A percentile compares a stretch with the other conserved stretches of the same genome.
Evolutionary conservation across 75 land plant species (phyloP).

Genomic region (Pinus albicaulis): DNA sequence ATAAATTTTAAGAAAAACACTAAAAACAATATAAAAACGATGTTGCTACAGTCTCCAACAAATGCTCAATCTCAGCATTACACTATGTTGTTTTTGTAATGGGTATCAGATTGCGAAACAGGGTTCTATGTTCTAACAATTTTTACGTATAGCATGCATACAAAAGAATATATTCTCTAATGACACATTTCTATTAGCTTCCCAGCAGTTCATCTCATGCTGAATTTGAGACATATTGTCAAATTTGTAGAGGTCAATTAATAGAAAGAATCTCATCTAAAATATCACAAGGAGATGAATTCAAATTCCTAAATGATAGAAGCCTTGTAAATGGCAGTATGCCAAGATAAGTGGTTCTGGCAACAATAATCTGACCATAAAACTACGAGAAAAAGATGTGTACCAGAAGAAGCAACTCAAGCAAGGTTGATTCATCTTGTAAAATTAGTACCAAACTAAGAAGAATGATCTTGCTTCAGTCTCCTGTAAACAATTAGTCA

Average conservation of each 20-base stretch:
- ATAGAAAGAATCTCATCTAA: not conserved
- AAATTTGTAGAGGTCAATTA: not conserved
- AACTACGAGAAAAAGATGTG: not conserved
- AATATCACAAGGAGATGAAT: not conserved
- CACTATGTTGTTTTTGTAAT: not conserved
- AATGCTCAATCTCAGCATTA: not conserved
- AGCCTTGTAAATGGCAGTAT: not conserved
- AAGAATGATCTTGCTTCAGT: slow-evolving; percentile 2
- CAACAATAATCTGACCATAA: not conserved
- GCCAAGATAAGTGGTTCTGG: not conserved
- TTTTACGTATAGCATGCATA: not conserved
- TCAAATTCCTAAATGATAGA: not conserved
- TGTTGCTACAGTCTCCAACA: not conserved
- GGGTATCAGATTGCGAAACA: not conserved
- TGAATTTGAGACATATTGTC: not conserved
- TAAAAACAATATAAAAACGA: not conserved
- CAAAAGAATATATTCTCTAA: not conserved
- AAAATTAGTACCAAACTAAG: not conserved
- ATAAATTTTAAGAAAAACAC: not conserved
- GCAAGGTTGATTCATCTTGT: not conserved
- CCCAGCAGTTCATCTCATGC: not conserved
- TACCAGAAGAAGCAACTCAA: not conserved
- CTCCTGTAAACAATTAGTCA: slow-evolving; percentile 3
- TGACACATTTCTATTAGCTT: not conserved
- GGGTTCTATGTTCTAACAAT: not conserved